Percentiles rank a stretch among this genome's conserved stretches.
phyloP scores from a whole-genome alignment of 257 asterid genomes.

The Nicotiana sylvestris region DNA sequence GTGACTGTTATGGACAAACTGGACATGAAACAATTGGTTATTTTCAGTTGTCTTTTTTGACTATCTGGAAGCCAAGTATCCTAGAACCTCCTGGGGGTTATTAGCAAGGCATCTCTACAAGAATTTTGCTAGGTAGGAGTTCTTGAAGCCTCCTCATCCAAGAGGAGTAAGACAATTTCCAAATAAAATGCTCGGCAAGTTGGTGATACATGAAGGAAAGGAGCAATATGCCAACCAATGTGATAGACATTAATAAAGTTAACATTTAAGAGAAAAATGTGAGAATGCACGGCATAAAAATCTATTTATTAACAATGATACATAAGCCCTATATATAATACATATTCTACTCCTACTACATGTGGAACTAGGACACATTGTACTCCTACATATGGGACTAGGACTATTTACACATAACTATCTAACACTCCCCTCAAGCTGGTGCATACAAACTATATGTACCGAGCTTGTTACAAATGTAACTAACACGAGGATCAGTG shows the following conservation, averaged over 20 bases:
- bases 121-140: background rate
- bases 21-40: background rate
- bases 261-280: background rate
- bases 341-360: no score
- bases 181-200: background rate
- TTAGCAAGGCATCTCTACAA: background rate
- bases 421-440: no score
- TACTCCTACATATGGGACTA: no score
- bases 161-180: background rate
- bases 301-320: no score
- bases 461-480: no score
- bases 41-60: background rate
- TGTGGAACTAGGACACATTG: no score
- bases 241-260: background rate
- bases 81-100: background rate
- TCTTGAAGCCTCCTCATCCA: background rate
- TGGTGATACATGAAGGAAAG: background rate
- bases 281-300: no score
- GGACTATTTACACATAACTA: no score
- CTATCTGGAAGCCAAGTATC: background rate
- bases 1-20: background rate
- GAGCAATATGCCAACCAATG: background rate
- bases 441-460: no score
- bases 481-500: no score
- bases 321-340: no score